Evolutionary conservation across 169 alveolate genomes (phyloP).

Genomic region (Condylostoma magnum): DNA sequence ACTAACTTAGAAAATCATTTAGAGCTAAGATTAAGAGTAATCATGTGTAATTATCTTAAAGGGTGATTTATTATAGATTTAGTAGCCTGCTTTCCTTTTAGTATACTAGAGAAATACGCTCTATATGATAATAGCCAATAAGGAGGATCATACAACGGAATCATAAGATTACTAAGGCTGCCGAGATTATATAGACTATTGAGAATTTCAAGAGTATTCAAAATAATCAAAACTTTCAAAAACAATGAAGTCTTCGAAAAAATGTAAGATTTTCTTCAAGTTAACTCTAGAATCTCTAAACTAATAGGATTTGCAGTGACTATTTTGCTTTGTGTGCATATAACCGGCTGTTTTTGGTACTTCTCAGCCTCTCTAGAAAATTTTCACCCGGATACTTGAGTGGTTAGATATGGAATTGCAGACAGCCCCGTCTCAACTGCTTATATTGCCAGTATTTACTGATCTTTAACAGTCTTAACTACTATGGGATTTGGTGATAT

Average conservation of each 20-base stretch:
- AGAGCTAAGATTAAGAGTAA: neutral
- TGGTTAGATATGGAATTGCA: constrained; percentile 42
- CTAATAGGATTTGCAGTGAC: neutral
- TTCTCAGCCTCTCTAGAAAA: constrained; percentile 54
- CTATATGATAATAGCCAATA: neutral
- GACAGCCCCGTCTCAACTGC: constrained; percentile 41
- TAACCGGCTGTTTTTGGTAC: constrained; percentile 52
- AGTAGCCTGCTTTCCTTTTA: constrained; percentile 46
- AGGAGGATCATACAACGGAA: neutral
- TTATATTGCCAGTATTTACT: constrained; percentile 64
- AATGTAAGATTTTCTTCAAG: neutral
- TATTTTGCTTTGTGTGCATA: constrained; percentile 30
- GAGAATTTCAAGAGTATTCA: constrained; percentile 13
- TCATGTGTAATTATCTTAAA: constrained; percentile 34
- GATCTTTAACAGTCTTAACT: constrained; percentile 67
- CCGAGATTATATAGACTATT: constrained; percentile 25
- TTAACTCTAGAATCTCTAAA: constrained; percentile 8
- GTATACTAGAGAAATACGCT: neutral
- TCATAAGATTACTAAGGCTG: constrained; percentile 17
- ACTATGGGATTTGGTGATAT: constrained; percentile 83
- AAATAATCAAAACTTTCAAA: constrained; percentile 1
- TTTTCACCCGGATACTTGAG: constrained; percentile 56
- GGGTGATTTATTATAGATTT: constrained; percentile 47
- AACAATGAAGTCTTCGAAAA: neutral
- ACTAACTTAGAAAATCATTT: neutral